phyloP scores from a whole-genome alignment of 2,329 filamentous ascomycete species.

The Aspergillus terreus region DNA sequence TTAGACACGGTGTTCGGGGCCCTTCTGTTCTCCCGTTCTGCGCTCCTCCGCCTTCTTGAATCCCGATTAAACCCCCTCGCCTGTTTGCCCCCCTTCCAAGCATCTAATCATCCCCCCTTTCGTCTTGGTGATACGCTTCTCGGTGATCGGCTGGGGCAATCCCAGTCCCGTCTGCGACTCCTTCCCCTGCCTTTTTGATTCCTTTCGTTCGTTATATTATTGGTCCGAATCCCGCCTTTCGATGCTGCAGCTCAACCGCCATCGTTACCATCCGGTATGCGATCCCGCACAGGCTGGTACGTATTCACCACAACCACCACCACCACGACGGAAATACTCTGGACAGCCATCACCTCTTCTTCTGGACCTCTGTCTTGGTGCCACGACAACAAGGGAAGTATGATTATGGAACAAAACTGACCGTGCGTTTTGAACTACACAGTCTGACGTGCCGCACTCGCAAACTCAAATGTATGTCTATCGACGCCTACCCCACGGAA shows the following conservation, averaged over 20 bases:
- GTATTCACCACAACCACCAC: slow-evolving; percentile 11
- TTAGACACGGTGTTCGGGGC: not conserved
- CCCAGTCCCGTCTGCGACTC: not conserved
- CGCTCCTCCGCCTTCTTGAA: not conserved
- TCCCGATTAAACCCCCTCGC: not conserved
- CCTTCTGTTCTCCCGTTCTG: not conserved
- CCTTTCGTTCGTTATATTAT: slow-evolving; percentile 2
- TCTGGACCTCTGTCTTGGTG: no score
- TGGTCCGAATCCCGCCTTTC: slow-evolving; percentile 9
- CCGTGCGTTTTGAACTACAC: not conserved
- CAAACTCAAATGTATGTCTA: slow-evolving; percentile 57
- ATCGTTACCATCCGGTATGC: slow-evolving; percentile 33
- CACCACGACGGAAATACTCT: no score
- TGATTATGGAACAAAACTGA: not conserved
- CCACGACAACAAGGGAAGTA: not conserved
- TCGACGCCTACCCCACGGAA: slow-evolving; percentile 2
- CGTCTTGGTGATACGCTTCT: not conserved
- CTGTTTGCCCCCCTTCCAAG: not conserved
- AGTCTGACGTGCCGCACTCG: slow-evolving; percentile 56
- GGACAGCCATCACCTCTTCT: no score
- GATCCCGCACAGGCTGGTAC: slow-evolving; percentile 43
- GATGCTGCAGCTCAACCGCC: slow-evolving; percentile 25
- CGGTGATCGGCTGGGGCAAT: not conserved
- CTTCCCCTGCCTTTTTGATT: not conserved
- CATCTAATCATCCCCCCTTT: not conserved